phyloP scores from a whole-genome alignment of 2,329 filamentous ascomycete genomes.

The Aspergillus calidoustus region DNA sequence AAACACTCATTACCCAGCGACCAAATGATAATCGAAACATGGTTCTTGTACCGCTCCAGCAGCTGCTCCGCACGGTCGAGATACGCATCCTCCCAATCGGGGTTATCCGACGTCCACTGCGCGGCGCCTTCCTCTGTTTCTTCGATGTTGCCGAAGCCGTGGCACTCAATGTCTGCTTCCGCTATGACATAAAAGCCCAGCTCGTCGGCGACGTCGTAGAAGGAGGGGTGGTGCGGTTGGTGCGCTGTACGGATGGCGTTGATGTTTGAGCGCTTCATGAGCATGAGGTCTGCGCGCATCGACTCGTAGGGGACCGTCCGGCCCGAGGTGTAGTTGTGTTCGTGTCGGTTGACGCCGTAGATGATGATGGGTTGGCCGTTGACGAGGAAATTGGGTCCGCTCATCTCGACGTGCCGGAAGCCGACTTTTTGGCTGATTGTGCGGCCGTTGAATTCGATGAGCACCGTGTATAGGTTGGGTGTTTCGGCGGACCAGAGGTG shows the following conservation, averaged over 20 bases:
- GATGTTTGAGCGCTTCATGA: slow-evolving; percentile 74
- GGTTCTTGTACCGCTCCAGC: slow-evolving; percentile 71
- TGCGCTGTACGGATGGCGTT: slow-evolving; percentile 73
- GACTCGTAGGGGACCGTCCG: slow-evolving; percentile 67
- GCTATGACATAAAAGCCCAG: slow-evolving; percentile 17
- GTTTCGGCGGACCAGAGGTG: slow-evolving; percentile 72
- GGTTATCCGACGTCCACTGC: slow-evolving; percentile 19
- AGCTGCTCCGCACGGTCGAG: slow-evolving; percentile 69
- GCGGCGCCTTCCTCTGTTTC: slow-evolving; percentile 6
- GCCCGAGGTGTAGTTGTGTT: slow-evolving; percentile 68
- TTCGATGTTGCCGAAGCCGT: slow-evolving; percentile 16
- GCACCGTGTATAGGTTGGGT: slow-evolving; percentile 63
- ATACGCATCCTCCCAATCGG: slow-evolving; percentile 55
- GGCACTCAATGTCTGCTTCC: slow-evolving; percentile 20
- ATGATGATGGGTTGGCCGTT: slow-evolving; percentile 67
- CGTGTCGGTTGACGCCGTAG: slow-evolving; percentile 70
- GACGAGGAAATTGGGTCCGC: slow-evolving; percentile 56
- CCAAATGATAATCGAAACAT: slow-evolving; percentile 73
- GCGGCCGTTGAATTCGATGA: slow-evolving; percentile 38
- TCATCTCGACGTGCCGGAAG: slow-evolving; percentile 68
- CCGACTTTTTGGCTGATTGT: slow-evolving; percentile 61
- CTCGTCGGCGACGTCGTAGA: slow-evolving; percentile 19
- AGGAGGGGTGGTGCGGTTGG: slow-evolving; percentile 57
- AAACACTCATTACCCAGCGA: slow-evolving; percentile 75
- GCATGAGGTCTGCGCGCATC: slow-evolving; percentile 63